Base-by-base conservation (phyloP, 345 rosid genomes). In the Clausena lansium region DNA sequence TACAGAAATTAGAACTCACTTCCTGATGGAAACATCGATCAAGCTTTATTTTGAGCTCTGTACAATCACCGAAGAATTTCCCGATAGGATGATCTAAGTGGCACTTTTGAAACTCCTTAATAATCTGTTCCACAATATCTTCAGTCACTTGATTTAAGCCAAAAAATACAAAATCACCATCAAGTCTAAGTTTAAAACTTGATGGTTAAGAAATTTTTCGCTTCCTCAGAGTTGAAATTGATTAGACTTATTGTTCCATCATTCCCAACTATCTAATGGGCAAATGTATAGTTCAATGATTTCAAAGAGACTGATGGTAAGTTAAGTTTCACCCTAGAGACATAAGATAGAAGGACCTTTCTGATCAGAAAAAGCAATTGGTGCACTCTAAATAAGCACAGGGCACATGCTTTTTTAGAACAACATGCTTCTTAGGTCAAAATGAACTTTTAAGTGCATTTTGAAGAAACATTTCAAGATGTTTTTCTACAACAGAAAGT, bases 21-120 rank as follows among this genome's bases (percentile, higher is more conserved):
- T 96, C 99, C 66, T 85, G 87, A 19, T 95, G 94, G 65, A 96
- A 95, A 82, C 94, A 93, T 20, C 85, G 90, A 83, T 92, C 97
- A 10, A 92, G 97, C 87, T 95, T 92, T 66, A 93, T 80, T 82
- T 92, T 92, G 47, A 93, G 89, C 19, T 91, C 90, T 0, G 98
- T 95, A 74, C 99, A 95, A 7, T 94, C 86, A 33, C 99, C 99
- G 2, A 92, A 91, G 86, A 96, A 91, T 81, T 94, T 96, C 30
- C 85, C 90, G 22, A 91, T 67, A 0, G 98, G 99, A 85, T 96
- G 97, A 57, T 92, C 98, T 20, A 70, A 47, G 85, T 93, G 99
- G 84, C 99, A 95, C 80, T 90, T 90, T 75, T 92, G 97, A 78
- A 95, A 96, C 80, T 89, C 84, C 86, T 92, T 95, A 70, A 96